Evolutionary conservation across 1,284 basidiomycete species (phyloP).

Genomic region (Ceratobasidium sp.): DNA sequence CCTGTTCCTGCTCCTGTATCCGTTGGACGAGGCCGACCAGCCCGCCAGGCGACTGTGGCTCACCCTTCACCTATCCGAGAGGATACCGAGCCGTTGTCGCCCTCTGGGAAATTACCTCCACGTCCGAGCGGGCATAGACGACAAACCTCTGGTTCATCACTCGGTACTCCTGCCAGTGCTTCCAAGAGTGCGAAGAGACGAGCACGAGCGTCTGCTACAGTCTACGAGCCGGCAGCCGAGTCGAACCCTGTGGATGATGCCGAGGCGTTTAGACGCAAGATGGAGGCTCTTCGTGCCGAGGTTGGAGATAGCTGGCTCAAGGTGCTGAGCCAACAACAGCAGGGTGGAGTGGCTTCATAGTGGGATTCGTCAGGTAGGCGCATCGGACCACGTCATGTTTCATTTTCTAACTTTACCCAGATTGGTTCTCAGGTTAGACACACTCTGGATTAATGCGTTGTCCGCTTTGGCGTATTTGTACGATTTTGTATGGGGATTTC

Average conservation of each 20-base stretch:
- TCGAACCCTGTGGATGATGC: slow-evolving; percentile 54
- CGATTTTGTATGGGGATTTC: not conserved
- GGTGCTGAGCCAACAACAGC: slow-evolving; percentile 68
- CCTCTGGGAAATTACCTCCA: not conserved
- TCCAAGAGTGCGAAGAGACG: slow-evolving; percentile 54
- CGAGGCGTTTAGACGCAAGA: slow-evolving; percentile 74
- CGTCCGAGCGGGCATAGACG: slow-evolving; percentile 7
- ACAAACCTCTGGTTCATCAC: slow-evolving; percentile 29
- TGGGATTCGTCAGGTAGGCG: too few relatives aligned
- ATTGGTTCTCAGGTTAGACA: not conserved
- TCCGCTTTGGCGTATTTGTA: not conserved
- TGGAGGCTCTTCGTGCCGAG: slow-evolving; percentile 81
- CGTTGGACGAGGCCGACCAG: not conserved
- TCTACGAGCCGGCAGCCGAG: slow-evolving; percentile 60
- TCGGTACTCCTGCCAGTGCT: slow-evolving; percentile 17
- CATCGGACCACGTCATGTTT: too few relatives aligned
- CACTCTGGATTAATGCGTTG: not conserved
- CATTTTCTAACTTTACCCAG: too few relatives aligned
- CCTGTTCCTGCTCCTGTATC: not conserved
- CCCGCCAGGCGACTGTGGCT: slow-evolving; percentile 21
- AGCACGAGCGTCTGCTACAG: slow-evolving; percentile 62
- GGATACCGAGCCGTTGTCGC: slow-evolving; percentile 25
- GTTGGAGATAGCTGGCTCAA: slow-evolving; percentile 89
- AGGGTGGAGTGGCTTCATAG: slow-evolving; percentile 21
- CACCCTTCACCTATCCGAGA: slow-evolving; percentile 25